A percentile compares a stretch with the other conserved stretches of the same genome.
Conservation (phyloP, 257 asterid genomes). For the Nicotiana tabacum region DNA sequence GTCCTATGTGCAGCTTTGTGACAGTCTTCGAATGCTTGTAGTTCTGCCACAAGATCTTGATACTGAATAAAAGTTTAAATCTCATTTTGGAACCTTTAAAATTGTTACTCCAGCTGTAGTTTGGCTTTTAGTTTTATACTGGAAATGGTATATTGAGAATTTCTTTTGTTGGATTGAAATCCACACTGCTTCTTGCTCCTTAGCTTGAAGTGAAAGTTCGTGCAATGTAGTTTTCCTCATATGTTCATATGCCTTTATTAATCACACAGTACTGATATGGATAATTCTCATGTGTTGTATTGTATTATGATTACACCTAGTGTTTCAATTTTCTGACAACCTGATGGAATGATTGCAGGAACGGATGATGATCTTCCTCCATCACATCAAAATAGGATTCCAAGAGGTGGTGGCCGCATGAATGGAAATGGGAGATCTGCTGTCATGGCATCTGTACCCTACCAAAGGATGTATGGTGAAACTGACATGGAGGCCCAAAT, state of each 20-base stretch:
- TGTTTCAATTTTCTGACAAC: not conserved
- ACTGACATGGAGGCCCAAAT: conserved; percentile 79
- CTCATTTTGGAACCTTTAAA: not conserved
- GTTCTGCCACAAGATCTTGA: not conserved
- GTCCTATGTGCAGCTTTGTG: not conserved
- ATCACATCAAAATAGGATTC: conserved; percentile 57
- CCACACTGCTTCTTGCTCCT: not conserved
- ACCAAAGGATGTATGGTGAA: conserved; percentile 57
- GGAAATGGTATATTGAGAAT: not conserved
- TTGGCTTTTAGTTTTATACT: not conserved
- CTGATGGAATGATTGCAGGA: conserved; percentile 32
- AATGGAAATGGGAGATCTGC: conserved; percentile 62
- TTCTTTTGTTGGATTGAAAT: conserved; percentile 4
- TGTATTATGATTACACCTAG: not conserved
- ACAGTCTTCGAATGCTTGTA: not conserved
- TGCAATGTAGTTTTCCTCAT: not conserved
- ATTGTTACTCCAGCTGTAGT: not conserved
- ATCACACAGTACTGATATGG: not conserved
- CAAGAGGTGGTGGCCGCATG: conserved; percentile 45
- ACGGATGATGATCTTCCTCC: conserved; percentile 67
- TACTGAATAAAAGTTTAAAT: not conserved
- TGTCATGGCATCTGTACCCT: conserved; percentile 49
- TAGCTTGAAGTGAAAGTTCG: not conserved
- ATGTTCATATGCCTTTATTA: not conserved
- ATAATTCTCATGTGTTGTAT: not conserved